Conservation (phyloP, 2,329 filamentous ascomycete species). For the Fusarium tjaetaba region DNA sequence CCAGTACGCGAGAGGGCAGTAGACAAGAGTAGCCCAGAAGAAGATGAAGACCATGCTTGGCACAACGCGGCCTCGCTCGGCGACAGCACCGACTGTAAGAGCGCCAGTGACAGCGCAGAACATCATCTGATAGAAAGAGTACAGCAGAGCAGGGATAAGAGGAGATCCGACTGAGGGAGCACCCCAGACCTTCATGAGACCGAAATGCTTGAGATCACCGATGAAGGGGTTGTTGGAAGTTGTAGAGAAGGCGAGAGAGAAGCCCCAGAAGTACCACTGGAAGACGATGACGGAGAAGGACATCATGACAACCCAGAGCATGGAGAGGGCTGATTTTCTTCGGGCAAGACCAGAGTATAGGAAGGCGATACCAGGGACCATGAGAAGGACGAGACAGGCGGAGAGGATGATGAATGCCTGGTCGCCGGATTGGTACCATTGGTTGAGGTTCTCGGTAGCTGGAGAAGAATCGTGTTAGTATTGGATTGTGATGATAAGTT, state of each 20-base stretch:
- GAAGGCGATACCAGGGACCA: constrained; percentile 96
- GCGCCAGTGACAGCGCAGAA: constrained; percentile 94
- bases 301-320: constrained; percentile 98
- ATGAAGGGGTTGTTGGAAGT: constrained; percentile 89
- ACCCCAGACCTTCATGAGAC: constrained; percentile 84
- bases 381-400: constrained; percentile 92
- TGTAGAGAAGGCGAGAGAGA: constrained; percentile 89
- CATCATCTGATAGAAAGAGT: constrained; percentile 99
- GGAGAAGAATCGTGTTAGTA: constrained; percentile 19
- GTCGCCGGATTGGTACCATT: constrained; percentile 93
- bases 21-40: constrained; percentile 96
- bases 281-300: constrained; percentile 91
- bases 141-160: constrained; percentile 88
- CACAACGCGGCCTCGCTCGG: constrained; percentile 91
- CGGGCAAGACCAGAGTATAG: constrained; percentile 98
- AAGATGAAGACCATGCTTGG: constrained; percentile 96
- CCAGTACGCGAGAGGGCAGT: constrained; percentile 97
- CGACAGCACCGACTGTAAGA: constrained; percentile 90
- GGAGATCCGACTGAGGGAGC: constrained; percentile 88
- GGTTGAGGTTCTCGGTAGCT: constrained; percentile 91
- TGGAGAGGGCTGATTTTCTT: constrained; percentile 94
- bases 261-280: constrained; percentile 99
- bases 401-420: constrained; percentile 92
- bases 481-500: background rate
- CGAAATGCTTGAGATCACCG: constrained; percentile 89